These are phyloP conservation scores for Zygosaccharomyces lentus DNA, from an alignment of 805 yeast genomes.

Conservation along the genomic window DNA sequence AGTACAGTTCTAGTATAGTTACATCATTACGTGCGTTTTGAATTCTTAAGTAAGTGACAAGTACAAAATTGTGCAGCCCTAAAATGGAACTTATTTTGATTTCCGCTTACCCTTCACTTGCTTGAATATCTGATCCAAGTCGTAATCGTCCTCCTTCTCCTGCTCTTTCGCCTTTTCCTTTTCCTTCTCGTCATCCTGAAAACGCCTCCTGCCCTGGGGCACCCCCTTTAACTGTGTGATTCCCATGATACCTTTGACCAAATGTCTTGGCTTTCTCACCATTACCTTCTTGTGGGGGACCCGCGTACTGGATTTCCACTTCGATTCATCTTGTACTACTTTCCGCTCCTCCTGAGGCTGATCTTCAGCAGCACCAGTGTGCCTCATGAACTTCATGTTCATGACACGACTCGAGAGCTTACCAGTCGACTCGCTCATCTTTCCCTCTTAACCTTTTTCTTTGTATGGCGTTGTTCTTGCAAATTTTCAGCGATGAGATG, in stretches of 20 bases:
- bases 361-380: constrained; percentile 33
- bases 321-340: constrained; percentile 19
- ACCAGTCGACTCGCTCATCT: constrained; percentile 30
- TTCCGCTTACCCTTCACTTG: constrained; percentile 20
- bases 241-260: constrained; percentile 8
- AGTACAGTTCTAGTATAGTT: too few species aligned
- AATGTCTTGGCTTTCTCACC: constrained; percentile 3
- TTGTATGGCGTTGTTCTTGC: constrained; percentile 6
- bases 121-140: constrained; percentile 20
- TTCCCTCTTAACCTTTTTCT: constrained; percentile 1
- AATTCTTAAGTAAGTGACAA: too few species aligned
- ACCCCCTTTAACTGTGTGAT: constrained; percentile 14
- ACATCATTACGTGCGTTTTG: too few species aligned
- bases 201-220: constrained; percentile 9
- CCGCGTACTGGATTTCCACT: constrained; percentile 16
- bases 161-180: constrained; percentile 37
- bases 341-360: constrained; percentile 30
- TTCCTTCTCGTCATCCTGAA: constrained; percentile 35
- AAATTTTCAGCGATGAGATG: constrained; percentile 23
- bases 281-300: constrained; percentile 3
- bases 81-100: constrained; percentile 8
- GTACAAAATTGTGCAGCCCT: neutral
- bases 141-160: constrained; percentile 36
- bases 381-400: constrained; percentile 76
- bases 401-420: constrained; percentile 62